Evolutionary conservation across 2,329 filamentous ascomycete species (phyloP).

Genomic region (Cyclaneusma minus): DNA sequence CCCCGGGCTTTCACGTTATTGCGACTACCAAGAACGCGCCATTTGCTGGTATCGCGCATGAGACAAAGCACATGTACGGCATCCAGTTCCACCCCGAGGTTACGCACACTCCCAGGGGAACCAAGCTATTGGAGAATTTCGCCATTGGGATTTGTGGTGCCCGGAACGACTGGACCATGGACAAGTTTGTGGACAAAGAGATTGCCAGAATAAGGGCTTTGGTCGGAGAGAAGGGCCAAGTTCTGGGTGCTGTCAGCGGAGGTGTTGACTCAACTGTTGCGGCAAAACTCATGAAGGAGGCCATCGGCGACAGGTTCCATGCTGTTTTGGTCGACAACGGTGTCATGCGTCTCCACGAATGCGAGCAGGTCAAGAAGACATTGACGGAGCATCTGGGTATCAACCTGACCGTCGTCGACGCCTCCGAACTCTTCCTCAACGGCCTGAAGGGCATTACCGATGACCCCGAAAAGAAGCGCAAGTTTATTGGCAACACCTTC

Average conservation of each 20-base stretch:
- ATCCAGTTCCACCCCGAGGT: conserved; percentile 89
- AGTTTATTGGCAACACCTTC: conserved; percentile 70
- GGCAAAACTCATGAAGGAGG: conserved; percentile 71
- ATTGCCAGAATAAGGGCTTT: conserved; percentile 65
- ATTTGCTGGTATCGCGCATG: conserved; percentile 66
- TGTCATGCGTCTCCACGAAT: conserved; percentile 74
- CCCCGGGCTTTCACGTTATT: conserved; percentile 56
- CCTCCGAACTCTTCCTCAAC: conserved; percentile 58
- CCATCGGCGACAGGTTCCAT: conserved; percentile 69
- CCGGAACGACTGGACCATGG: conserved; percentile 70
- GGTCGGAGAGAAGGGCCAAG: conserved; percentile 69
- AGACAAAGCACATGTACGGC: conserved; percentile 45
- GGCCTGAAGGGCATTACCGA: conserved; percentile 61
- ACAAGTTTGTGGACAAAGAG: conserved; percentile 66
- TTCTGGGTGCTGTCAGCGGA: conserved; percentile 63
- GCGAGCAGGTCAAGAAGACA: conserved; percentile 63
- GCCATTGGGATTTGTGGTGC: conserved; percentile 68
- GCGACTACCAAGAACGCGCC: conserved; percentile 62
- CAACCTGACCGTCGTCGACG: conserved; percentile 80
- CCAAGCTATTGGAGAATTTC: conserved; percentile 65
- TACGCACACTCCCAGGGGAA: conserved; percentile 55
- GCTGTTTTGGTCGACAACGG: conserved; percentile 79
- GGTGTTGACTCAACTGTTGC: conserved; percentile 86
- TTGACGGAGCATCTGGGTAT: conserved; percentile 70
- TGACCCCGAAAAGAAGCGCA: conserved; percentile 72